phyloP scores from a whole-genome alignment of 2,329 filamentous ascomycete genomes.

The Knoxdaviesia capensis region DNA sequence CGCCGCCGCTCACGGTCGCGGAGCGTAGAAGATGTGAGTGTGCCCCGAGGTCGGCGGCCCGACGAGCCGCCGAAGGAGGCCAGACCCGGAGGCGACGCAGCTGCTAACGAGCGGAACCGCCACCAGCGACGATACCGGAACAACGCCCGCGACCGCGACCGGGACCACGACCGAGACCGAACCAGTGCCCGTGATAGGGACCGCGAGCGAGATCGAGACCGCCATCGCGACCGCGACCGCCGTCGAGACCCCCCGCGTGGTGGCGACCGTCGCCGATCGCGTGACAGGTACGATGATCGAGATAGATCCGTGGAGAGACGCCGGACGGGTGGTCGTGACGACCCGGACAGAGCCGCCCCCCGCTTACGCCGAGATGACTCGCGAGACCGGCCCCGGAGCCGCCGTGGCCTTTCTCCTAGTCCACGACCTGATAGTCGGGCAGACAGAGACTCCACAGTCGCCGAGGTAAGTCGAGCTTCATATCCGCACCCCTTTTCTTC shows the following conservation, averaged over 20 bases:
- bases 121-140: conserved; percentile 43
- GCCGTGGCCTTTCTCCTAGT: conserved; percentile 43
- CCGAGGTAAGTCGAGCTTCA: conserved; percentile 31
- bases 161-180: conserved; percentile 30
- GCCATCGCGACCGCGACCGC: conserved; percentile 38
- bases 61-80: too few species aligned
- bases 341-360: conserved; percentile 13
- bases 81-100: too few species aligned
- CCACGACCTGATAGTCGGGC: conserved; percentile 9
- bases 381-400: conserved; percentile 41
- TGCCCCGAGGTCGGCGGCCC: too few species aligned
- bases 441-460: conserved; percentile 26
- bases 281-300: conserved; percentile 36
- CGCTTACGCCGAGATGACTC: conserved; percentile 47
- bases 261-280: conserved; percentile 43
- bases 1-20: conserved; percentile 40
- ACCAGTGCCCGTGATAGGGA: conserved; percentile 32
- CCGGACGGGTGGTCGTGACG: conserved; percentile 42
- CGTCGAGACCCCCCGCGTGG: conserved; percentile 21
- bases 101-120: too few species aligned
- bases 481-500: conserved; percentile 5
- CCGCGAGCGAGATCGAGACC: conserved; percentile 47
- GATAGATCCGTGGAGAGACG: conserved; percentile 35
- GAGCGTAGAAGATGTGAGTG: conserved; percentile 40
- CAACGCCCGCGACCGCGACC: conserved; percentile 25